Base-by-base conservation (phyloP, 306 rosid species). In the Quercus robur region DNA sequence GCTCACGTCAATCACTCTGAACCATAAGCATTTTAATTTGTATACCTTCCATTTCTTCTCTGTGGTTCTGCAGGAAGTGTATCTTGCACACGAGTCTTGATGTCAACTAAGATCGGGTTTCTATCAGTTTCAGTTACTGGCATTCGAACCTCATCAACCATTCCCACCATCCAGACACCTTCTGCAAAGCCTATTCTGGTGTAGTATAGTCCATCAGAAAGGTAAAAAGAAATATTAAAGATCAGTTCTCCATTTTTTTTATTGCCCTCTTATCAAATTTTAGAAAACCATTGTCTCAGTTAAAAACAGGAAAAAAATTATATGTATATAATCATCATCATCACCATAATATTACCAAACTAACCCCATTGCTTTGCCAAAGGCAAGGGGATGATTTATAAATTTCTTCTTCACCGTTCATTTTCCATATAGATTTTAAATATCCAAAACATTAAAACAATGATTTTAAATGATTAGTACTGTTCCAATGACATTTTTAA, bases 41-140 rank as follows among this genome's bases (percentile, higher is more conserved):
- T 82, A 75, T 79, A 93, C 99, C 94, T 90, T 80, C 97, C 97
- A 52, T 94, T 94, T 86, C 99, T 86, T 82, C 62, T 77, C 68
- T 92, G 97, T 35, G 97, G 88, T 85, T 91, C 99, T 31, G 89
- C 12, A 41, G 99, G 97, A 82, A 90, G 90, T 5, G 88, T 80
- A 63, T 87, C 85, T 77, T 74, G 81, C 49, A 71, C 77, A 52
- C 97, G 97, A 68, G 98, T 92, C 84, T 94, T 91, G 5, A 91
- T 89, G 82, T 93, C 97, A 30, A 94, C 86, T 67, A 94, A 80
- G 71, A 84, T 78, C 8, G 97, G 97, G 64, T 85, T 78, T 78
- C 55, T 82, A 25, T 70, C 75, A 57, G 76, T 64, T 80, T 85
- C 86, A 11, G 84, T 70, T 33, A n/a, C 77, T 5, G 88, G 88